These are phyloP conservation scores for Kandelia obovata DNA, from an alignment of 345 rosid genomes.

Conservation along the genomic window DNA sequence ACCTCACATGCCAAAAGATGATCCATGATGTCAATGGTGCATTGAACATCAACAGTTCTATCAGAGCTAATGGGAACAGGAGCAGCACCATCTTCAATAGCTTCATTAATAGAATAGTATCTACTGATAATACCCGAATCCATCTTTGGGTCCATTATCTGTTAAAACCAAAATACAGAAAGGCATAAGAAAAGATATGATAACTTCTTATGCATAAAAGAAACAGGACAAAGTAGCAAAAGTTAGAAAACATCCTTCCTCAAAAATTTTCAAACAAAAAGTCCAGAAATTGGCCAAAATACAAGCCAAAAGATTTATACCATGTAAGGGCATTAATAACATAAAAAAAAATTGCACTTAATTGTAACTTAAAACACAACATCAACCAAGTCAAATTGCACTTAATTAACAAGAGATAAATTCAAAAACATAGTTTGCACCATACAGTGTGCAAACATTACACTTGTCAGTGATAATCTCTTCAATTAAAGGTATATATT, in stretches of 20 bases:
- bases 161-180: slow-evolving; percentile 13
- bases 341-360: background rate
- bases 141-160: slow-evolving; percentile 99
- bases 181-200: background rate
- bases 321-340: background rate
- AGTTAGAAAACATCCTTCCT: no score
- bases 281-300: background rate
- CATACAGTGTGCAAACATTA: no score
- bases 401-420: no score
- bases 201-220: background rate
- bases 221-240: background rate
- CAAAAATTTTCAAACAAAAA: background rate
- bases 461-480: no score
- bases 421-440: no score
- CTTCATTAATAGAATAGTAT: slow-evolving; percentile 87
- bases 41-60: slow-evolving; percentile 59
- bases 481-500: no score
- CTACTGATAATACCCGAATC: slow-evolving; percentile 82
- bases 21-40: slow-evolving; percentile 88
- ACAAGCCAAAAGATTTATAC: background rate
- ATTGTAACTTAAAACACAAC: background rate
- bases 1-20: slow-evolving; percentile 97
- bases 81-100: slow-evolving; percentile 81
- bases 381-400: no score
- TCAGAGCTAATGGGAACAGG: slow-evolving; percentile 72